phyloP scores from a whole-genome alignment of 129 eudicot species.

The Lonicera japonica region DNA sequence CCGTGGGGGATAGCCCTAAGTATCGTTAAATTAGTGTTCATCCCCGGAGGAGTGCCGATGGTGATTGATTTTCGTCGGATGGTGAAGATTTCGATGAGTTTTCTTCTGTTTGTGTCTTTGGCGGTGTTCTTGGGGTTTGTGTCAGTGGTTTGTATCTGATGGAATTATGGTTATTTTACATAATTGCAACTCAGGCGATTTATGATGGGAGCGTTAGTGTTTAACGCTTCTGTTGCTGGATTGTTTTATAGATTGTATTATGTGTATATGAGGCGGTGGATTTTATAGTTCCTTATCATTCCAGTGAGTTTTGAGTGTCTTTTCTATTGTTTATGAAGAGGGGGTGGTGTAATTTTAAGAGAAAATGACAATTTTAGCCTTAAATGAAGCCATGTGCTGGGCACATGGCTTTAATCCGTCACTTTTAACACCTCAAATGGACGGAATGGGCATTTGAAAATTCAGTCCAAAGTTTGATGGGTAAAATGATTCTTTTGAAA shows the following conservation, averaged over 20 bases:
- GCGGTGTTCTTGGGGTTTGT: constrained; percentile 39
- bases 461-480: too few species aligned
- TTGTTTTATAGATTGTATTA: constrained; percentile 51
- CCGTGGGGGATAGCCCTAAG: constrained; percentile 35
- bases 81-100: constrained; percentile 34
- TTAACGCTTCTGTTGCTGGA: constrained; percentile 59
- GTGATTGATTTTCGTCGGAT: constrained; percentile 31
- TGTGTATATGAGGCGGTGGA: constrained; percentile 51
- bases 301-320: constrained; percentile 39
- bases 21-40: constrained; percentile 31
- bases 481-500: too few species aligned
- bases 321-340: background rate
- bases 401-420: too few species aligned
- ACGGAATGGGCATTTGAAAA: too few species aligned
- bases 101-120: constrained; percentile 30
- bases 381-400: too few species aligned
- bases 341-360: too few species aligned
- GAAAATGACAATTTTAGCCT: too few species aligned
- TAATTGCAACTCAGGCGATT: too few species aligned
- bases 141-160: constrained; percentile 28
- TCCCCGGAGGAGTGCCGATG: constrained; percentile 30
- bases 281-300: constrained; percentile 71
- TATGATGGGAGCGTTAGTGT: constrained; percentile 30
- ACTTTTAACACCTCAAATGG: too few species aligned
- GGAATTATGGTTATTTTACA: too few species aligned